Percentiles rank a stretch among this genome's conserved stretches.
Evolutionary conservation across 2,329 filamentous ascomycete species (phyloP).

Genomic region (Trichophyton schoenleinii): DNA sequence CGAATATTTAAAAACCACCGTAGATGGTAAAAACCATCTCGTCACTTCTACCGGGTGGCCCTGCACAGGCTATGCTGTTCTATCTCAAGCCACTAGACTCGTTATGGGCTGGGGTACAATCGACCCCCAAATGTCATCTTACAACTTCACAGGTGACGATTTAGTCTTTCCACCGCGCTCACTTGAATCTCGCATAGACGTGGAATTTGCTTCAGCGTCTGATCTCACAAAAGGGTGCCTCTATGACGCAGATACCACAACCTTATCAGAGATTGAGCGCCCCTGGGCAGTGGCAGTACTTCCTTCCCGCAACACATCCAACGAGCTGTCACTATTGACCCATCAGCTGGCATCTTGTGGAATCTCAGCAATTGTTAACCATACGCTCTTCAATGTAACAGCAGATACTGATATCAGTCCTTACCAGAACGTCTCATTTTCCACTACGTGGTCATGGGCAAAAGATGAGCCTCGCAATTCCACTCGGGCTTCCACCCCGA

Average conservation of each 20-base stretch:
- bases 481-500: constrained; percentile 20
- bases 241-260: constrained; percentile 32
- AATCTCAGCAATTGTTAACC: constrained; percentile 48
- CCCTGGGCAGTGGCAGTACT: constrained; percentile 40
- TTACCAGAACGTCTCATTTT: constrained; percentile 41
- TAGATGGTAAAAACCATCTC: constrained; percentile 24
- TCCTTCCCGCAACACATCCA: constrained; percentile 16
- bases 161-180: constrained; percentile 41
- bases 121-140: constrained; percentile 44
- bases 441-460: constrained; percentile 50
- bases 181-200: constrained; percentile 27
- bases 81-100: constrained; percentile 41
- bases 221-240: constrained; percentile 42
- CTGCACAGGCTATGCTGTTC: constrained; percentile 45
- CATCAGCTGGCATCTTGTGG: constrained; percentile 43
- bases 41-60: constrained; percentile 52
- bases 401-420: constrained; percentile 34
- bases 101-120: constrained; percentile 44
- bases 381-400: constrained; percentile 40
- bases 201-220: constrained; percentile 28
- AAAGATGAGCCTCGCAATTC: constrained; percentile 42
- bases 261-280: constrained; percentile 36
- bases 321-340: constrained; percentile 24
- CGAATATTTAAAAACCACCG: constrained; percentile 41
- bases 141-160: constrained; percentile 43